A percentile compares a stretch with the other conserved stretches of the same genome.
These are phyloP conservation scores for Tulasnella calospora DNA, from an alignment of 768 basidiomycete genomes.

Conservation along the genomic window DNA sequence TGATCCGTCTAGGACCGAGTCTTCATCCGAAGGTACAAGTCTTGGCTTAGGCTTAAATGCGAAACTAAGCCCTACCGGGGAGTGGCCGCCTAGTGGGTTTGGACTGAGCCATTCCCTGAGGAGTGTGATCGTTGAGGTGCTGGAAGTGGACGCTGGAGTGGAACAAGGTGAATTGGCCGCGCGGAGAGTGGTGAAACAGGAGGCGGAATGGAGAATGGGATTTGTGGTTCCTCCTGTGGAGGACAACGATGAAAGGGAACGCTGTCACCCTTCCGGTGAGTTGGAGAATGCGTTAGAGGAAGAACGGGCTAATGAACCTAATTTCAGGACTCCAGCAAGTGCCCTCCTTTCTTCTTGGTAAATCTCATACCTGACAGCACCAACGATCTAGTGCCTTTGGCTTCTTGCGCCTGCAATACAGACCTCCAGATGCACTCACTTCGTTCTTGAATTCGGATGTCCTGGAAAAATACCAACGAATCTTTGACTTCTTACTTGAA, in stretches of 20 bases:
- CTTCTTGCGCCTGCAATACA: slow-evolving; percentile 86
- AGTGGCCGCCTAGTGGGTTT: slow-evolving; percentile 83
- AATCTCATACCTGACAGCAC: not conserved
- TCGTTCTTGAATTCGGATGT: slow-evolving; percentile 65
- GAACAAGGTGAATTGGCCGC: slow-evolving; percentile 15
- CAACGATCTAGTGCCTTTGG: slow-evolving; percentile 62
- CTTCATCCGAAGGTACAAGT: slow-evolving; percentile 41
- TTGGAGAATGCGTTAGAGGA: slow-evolving; percentile 24
- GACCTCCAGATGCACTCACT: slow-evolving; percentile 73
- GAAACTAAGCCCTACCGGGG: slow-evolving; percentile 62
- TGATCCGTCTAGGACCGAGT: slow-evolving; percentile 30
- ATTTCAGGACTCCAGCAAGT: slow-evolving; percentile 47
- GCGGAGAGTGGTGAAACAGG: slow-evolving; percentile 29
- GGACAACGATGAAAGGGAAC: slow-evolving; percentile 47
- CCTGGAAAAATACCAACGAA: slow-evolving; percentile 78
- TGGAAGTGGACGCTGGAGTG: slow-evolving; percentile 39
- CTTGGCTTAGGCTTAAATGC: slow-evolving; percentile 62
- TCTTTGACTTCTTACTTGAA: slow-evolving; percentile 75
- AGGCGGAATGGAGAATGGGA: slow-evolving; percentile 49
- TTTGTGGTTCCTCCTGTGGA: slow-evolving; percentile 76
- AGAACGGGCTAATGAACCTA: not conserved
- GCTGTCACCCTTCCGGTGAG: slow-evolving; percentile 74
- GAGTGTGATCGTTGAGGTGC: slow-evolving; percentile 78
- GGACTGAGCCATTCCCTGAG: slow-evolving; percentile 79
- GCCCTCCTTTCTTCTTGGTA: not conserved